Conservation (phyloP, 2,329 filamentous ascomycete genomes). For the Botryotinia calthae region DNA sequence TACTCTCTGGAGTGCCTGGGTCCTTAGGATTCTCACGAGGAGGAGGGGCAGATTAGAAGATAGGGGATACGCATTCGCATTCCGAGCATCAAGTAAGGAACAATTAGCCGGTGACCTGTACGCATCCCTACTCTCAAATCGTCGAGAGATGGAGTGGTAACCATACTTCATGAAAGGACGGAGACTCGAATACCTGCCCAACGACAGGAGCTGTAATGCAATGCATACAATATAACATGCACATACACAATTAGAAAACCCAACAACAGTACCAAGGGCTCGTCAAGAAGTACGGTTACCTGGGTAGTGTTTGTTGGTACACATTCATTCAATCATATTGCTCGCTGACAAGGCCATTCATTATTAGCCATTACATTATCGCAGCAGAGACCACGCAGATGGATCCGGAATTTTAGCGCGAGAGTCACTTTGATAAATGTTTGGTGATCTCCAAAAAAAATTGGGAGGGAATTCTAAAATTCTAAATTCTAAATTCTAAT, state of each 20-base stretch:
- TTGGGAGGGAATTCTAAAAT: neutral
- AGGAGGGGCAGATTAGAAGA: neutral
- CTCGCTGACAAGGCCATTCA: neutral
- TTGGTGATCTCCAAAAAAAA: slow-evolving; percentile 2
- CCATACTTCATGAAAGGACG: neutral
- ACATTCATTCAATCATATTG: neutral
- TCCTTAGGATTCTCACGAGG: neutral
- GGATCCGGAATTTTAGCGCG: slow-evolving; percentile 3
- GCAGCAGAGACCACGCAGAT: neutral
- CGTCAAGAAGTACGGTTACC: neutral
- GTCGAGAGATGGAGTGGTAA: neutral
- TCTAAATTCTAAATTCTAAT: neutral
- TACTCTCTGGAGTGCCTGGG: no score
- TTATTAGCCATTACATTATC: neutral
- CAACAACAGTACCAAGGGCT: neutral
- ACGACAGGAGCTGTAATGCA: neutral
- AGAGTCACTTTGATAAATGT: neutral
- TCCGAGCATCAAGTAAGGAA: neutral
- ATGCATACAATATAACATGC: neutral
- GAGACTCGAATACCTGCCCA: neutral
- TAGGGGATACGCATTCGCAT: neutral
- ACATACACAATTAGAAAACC: neutral
- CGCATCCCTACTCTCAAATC: neutral
- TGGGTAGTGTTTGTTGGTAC: neutral
- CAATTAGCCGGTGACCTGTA: neutral